Conservation (phyloP, 495 filamentous ascomycete species). For the Penicillium lagena region DNA sequence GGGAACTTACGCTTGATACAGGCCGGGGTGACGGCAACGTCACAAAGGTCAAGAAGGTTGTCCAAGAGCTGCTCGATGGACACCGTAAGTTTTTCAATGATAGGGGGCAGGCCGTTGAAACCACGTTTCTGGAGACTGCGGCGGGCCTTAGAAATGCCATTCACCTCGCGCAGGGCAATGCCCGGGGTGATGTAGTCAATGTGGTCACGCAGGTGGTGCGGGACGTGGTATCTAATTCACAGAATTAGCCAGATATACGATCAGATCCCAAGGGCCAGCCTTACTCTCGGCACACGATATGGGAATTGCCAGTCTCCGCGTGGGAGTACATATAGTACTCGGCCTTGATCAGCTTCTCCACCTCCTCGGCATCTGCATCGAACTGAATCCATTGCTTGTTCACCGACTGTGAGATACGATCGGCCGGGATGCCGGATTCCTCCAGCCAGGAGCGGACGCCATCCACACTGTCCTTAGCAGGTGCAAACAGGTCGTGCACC, state of each 20-base stretch:
- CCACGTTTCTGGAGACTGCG: conserved; percentile 8
- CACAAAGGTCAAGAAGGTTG: conserved; percentile 14
- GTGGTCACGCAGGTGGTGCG: conserved; percentile 40
- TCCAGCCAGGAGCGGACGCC: conserved; percentile 44
- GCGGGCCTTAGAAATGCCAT: neutral
- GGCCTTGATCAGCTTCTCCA: conserved; percentile 50
- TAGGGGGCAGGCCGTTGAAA: conserved; percentile 7
- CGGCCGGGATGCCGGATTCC: conserved; percentile 37
- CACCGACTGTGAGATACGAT: conserved; percentile 38
- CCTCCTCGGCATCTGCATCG: conserved; percentile 42
- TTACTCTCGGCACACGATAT: conserved; percentile 41
- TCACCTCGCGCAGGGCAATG: conserved; percentile 22
- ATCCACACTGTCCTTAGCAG: conserved; percentile 31
- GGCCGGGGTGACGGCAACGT: conserved; percentile 20
- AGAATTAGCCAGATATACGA: neutral
- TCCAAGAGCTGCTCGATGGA: conserved; percentile 10
- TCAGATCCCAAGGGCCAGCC: neutral
- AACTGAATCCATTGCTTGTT: conserved; percentile 51
- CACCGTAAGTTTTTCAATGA: conserved; percentile 32
- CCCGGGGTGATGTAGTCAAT: conserved; percentile 54
- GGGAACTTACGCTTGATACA: conserved; percentile 20
- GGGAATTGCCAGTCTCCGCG: conserved; percentile 31
- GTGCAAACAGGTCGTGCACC: conserved; percentile 47
- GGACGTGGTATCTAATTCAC: conserved; percentile 39
- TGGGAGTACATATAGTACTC: conserved; percentile 54